Evolutionary conservation across 176 grass and related monocot species (phyloP), one percentile per base, ranked within the genome.

Genomic region (Eleusine indica): DNA sequence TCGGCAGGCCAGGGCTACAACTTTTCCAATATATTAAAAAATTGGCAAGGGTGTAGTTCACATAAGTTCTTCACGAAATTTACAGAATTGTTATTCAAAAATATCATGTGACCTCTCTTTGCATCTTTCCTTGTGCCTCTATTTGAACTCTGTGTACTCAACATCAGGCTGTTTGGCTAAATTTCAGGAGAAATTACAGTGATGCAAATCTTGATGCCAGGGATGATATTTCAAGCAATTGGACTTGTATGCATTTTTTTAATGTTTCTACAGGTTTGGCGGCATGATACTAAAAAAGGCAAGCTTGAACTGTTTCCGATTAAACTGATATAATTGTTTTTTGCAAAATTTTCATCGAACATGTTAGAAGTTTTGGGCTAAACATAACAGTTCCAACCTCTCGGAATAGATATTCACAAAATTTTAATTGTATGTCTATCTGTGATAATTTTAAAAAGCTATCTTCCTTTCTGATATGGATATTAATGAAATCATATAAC

Each of bases 191-290:
- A 2, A 16, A 40, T 0, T 25, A 25, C 25, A 25, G 35, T 51
- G 60, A 30, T 3, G 60, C 22, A 58, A 46, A 5, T 1, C 41
- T 53, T 62, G 8, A 25, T 25, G 25, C 25, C 19, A 0, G 65
- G 41, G 15, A 53, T 80, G 7, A 39, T 68, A 53, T n/a, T 80
- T 39, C 78, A 68, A 80, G 78, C 64, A 80, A 54, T 68, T 68
- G 78, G 78, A 4, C 67, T 80, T 68, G 44, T 0, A 38, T 80
- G 64, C 3, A 64, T 80, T 40, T 40, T 80, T 46, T 68, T 80
- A 47, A 53, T 68, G 64, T 66, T 80, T 10, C 48, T 80, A 21
- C 64, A 12, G 47, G 78, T 51, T 53, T 80, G 78, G 63, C 64
- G 77, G 22, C n/a, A 63, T 21, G 37, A 60, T 46, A 32, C 5